phyloP scores from a whole-genome alignment of 305 asterid genomes.

The Stenogyne calaminthoides region DNA sequence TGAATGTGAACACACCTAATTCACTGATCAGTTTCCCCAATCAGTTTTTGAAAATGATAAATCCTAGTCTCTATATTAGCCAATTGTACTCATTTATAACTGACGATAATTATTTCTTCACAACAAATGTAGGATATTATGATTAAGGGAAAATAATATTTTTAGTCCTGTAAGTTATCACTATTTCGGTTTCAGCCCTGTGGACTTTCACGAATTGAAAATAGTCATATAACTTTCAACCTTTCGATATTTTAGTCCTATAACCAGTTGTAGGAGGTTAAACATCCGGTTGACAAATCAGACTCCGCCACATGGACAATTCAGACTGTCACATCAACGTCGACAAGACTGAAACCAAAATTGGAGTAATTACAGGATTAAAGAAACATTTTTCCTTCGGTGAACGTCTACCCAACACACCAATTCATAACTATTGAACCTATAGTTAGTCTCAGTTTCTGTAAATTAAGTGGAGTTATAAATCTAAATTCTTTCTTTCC shows the following conservation, averaged over 20 bases:
- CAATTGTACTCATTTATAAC: neutral
- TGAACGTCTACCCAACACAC: neutral
- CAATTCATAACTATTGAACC: neutral
- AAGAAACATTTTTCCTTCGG: neutral
- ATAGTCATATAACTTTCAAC: neutral
- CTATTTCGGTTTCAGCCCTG: neutral
- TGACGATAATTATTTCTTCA: neutral
- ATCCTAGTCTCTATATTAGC: neutral
- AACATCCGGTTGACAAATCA: neutral
- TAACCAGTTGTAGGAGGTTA: neutral
- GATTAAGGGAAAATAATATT: neutral
- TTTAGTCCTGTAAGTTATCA: neutral
- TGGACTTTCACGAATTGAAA: no score
- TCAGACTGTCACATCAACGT: no score
- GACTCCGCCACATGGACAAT: neutral
- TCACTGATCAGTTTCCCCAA: neutral
- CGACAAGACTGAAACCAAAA: neutral
- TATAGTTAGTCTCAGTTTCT: neutral
- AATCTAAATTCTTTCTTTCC: slow-evolving; percentile 5
- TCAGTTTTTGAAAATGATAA: neutral
- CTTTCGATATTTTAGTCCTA: neutral
- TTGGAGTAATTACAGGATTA: neutral
- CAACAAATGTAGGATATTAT: neutral
- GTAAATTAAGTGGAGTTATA: neutral
- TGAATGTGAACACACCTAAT: no score